phyloP scores from a whole-genome alignment of 1,139 yeast species.

The Saccharomyces hybrid region DNA sequence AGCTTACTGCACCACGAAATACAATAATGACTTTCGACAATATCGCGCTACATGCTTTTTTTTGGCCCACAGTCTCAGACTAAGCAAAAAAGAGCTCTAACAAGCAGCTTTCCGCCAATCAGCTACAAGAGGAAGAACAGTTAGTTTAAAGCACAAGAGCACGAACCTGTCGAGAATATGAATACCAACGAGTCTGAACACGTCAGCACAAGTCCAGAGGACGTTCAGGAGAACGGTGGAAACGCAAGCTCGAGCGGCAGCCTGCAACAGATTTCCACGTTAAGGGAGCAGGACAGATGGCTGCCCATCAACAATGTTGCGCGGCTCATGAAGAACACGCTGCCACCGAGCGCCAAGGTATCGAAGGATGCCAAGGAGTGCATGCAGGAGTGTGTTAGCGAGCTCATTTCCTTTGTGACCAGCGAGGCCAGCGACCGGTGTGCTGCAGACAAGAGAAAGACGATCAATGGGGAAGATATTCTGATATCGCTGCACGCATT shows the following conservation, averaged over 20 bases:
- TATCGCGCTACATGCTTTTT: neutral
- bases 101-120: neutral
- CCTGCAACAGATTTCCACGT: conserved; percentile 19
- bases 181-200: neutral
- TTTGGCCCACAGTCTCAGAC: neutral
- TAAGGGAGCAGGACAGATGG: conserved; percentile 68
- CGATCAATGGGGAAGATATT: conserved; percentile 78
- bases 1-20: neutral
- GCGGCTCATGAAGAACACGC: conserved; percentile 82
- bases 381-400: conserved; percentile 95
- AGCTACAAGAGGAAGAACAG: neutral
- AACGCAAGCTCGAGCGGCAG: neutral
- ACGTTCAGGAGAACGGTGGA: neutral
- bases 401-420: conserved; percentile 80
- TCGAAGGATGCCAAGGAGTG: conserved; percentile 96
- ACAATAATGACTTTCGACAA: neutral
- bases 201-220: neutral
- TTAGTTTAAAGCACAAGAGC: neutral
- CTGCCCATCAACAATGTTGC: conserved; percentile 88
- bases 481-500: conserved; percentile 53
- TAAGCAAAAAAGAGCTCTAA: neutral
- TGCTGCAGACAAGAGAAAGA: conserved; percentile 65
- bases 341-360: conserved; percentile 85
- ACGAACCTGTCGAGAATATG: neutral
- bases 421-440: conserved; percentile 79